phyloP scores from a whole-genome alignment of 495 filamentous ascomycete genomes.

The Entonaema liquescens region DNA sequence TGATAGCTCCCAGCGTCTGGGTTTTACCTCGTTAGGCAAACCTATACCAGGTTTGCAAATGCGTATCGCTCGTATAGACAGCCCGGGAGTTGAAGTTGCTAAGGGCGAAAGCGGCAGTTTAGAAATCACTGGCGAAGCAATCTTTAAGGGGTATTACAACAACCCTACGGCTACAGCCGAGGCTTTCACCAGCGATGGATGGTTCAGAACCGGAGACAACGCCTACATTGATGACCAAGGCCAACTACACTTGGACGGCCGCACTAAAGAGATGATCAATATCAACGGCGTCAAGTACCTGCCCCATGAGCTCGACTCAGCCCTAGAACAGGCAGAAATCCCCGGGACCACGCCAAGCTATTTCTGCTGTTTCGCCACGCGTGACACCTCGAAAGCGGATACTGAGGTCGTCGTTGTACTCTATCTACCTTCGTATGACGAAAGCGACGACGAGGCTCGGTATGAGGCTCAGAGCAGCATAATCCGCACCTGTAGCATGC shows the following conservation, averaged over 20 bases:
- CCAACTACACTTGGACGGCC: constrained; percentile 63
- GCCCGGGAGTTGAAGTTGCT: background rate
- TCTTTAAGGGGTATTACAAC: constrained; percentile 70
- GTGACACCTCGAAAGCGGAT: constrained; percentile 11
- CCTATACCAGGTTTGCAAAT: constrained; percentile 55
- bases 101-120: constrained; percentile 28
- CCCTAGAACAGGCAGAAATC: constrained; percentile 46
- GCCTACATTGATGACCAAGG: constrained; percentile 58
- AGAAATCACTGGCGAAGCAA: constrained; percentile 49
- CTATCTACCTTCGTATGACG: constrained; percentile 11
- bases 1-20: constrained; percentile 40
- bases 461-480: constrained; percentile 20
- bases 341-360: background rate
- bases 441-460: constrained; percentile 6
- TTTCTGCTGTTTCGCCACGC: constrained; percentile 2
- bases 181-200: constrained; percentile 68
- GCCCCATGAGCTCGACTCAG: constrained; percentile 53
- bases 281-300: constrained; percentile 63
- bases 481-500: constrained; percentile 18
- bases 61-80: constrained; percentile 44
- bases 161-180: constrained; percentile 62
- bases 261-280: constrained; percentile 67
- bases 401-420: constrained; percentile 16
- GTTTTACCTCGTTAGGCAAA: constrained; percentile 53
- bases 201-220: constrained; percentile 74